Percentiles rank a stretch among this genome's conserved stretches.
phyloP scores from a whole-genome alignment of 139 green algal genomes.

The Pleodorina starrii region DNA sequence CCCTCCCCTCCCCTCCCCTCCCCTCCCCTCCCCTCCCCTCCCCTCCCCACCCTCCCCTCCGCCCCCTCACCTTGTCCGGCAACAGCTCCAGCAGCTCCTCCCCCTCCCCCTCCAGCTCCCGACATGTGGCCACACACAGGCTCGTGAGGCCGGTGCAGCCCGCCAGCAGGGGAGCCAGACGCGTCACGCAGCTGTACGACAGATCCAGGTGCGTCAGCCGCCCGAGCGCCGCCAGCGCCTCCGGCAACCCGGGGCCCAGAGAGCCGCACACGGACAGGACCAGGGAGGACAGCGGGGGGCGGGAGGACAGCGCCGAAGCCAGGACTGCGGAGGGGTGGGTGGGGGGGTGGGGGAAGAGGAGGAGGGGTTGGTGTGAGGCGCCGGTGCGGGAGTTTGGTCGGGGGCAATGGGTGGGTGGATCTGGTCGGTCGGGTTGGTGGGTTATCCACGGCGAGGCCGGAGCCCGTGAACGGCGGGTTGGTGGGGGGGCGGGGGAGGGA shows the following conservation, averaged over 20 bases:
- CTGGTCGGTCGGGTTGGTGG: too few species aligned
- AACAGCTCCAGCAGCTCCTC: constrained; percentile 60
- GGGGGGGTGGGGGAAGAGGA: too few species aligned
- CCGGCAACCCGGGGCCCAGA: constrained; percentile 10
- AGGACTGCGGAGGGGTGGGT: neutral
- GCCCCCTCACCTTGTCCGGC: neutral
- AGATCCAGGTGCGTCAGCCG: constrained; percentile 69
- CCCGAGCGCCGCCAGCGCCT: constrained; percentile 46
- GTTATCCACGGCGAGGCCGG: too few species aligned
- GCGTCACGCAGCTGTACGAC: constrained; percentile 66
- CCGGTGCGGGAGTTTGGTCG: too few species aligned
- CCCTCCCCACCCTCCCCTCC: neutral
- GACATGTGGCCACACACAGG: constrained; percentile 68
- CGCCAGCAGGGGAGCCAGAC: constrained; percentile 53
- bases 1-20: neutral
- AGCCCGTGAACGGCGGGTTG: too few species aligned
- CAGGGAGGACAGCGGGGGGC: constrained; percentile 40
- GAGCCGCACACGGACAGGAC: constrained; percentile 47
- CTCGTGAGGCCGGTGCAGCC: constrained; percentile 61
- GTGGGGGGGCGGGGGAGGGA: too few species aligned
- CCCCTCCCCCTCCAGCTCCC: constrained; percentile 40
- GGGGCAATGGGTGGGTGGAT: too few species aligned
- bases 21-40: neutral
- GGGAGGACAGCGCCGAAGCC: neutral
- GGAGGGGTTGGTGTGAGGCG: too few species aligned